Percentiles rank a stretch among this genome's conserved stretches.
Evolutionary conservation across 768 basidiomycete species (phyloP).

Genomic region (Paxillus involutus): DNA sequence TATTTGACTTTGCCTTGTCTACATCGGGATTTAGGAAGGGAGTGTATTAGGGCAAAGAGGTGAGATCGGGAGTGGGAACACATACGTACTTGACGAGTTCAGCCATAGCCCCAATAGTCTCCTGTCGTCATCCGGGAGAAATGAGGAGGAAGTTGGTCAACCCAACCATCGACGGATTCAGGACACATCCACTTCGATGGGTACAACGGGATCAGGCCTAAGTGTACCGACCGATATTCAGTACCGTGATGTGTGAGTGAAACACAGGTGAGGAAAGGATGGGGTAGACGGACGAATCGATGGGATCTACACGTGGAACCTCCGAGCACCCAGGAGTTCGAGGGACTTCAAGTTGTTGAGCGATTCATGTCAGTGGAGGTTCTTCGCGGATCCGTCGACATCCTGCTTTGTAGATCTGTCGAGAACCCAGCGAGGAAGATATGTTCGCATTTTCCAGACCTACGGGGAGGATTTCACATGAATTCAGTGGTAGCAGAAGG

Average conservation of each 20-base stretch:
- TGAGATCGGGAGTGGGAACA: background rate
- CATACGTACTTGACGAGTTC: slow-evolving; percentile 50
- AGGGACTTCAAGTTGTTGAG: slow-evolving; percentile 43
- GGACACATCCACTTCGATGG: slow-evolving; percentile 42
- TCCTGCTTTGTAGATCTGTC: slow-evolving; percentile 18
- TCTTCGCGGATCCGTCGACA: slow-evolving; percentile 39
- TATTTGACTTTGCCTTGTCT: slow-evolving; percentile 43
- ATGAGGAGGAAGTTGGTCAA: background rate
- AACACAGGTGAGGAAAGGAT: too few species aligned
- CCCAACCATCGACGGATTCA: background rate
- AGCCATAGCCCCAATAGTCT: slow-evolving; percentile 49
- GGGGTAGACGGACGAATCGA: slow-evolving; percentile 25
- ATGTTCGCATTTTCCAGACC: slow-evolving; percentile 47
- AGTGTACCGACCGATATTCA: background rate
- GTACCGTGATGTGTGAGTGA: too few species aligned
- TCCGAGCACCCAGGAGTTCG: slow-evolving; percentile 39
- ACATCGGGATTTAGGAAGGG: slow-evolving; percentile 6
- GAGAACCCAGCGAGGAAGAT: slow-evolving; percentile 53
- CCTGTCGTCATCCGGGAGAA: slow-evolving; percentile 13
- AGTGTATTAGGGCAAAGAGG: background rate
- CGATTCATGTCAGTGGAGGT: slow-evolving; percentile 37
- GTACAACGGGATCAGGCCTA: slow-evolving; percentile 41
- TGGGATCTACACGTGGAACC: slow-evolving; percentile 50
- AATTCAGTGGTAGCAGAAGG: too few species aligned
- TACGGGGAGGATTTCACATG: slow-evolving; percentile 13